Evolutionary conservation across 139 green algal genomes (phyloP).

Genomic region (Chlamydomonas asymmetrica): DNA sequence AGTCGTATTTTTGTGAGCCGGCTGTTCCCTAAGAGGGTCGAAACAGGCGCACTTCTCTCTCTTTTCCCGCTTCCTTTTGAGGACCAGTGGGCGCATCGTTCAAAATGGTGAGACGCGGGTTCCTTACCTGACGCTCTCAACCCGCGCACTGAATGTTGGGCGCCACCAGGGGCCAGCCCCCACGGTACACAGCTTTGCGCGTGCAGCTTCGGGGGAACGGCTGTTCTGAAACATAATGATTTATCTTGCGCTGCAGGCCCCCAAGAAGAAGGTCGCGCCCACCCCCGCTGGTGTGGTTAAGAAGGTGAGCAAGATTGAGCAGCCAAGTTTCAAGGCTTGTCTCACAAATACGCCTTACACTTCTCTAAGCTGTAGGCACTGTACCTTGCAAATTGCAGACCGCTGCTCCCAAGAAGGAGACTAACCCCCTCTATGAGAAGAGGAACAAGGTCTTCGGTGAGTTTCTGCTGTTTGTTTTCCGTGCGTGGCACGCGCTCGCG

Average conservation of each 20-base stretch:
- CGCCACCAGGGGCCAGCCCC: no score
- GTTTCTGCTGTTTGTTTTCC: no score
- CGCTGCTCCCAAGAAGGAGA: conserved; percentile 68
- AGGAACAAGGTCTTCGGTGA: conserved; percentile 88
- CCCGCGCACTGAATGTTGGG: no score
- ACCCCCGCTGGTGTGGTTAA: conserved; percentile 64
- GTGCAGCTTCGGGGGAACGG: no score
- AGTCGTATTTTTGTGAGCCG: no score
- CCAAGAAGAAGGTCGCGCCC: conserved; percentile 84
- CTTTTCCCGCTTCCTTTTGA: no score
- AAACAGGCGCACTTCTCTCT: no score
- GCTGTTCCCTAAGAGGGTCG: no score
- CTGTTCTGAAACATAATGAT: no score
- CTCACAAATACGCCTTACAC: background rate
- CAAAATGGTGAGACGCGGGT: background rate
- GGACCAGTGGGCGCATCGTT: no score
- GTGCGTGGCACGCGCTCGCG: no score
- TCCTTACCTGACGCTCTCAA: background rate
- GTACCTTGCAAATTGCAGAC: conserved; percentile 35
- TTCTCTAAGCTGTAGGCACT: background rate
- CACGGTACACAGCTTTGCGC: no score
- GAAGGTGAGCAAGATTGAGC: conserved; percentile 57
- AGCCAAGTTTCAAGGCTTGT: background rate
- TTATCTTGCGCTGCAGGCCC: conserved; percentile 33
- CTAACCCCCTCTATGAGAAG: conserved; percentile 97